These are phyloP conservation scores for Aspergillus neotritici DNA, from an alignment of 2,329 filamentous ascomycete genomes.

Conservation along the genomic window DNA sequence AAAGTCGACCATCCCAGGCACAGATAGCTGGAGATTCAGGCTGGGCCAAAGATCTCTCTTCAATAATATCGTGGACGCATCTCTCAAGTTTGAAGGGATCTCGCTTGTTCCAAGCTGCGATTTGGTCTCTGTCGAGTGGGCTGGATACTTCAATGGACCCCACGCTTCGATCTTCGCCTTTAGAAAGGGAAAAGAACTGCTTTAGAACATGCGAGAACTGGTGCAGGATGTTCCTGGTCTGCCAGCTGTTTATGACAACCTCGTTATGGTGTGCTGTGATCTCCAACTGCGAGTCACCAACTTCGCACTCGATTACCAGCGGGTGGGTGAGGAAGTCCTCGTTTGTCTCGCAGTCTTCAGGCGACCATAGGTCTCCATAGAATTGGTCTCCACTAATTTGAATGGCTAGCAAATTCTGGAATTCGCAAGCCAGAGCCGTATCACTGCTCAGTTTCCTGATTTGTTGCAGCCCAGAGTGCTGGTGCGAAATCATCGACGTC, in stretches of 20 bases:
- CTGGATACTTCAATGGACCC: conserved; percentile 29
- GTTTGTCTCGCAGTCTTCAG: conserved; percentile 48
- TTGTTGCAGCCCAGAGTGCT: conserved; percentile 55
- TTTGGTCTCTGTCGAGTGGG: conserved; percentile 28
- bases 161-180: conserved; percentile 19
- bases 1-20: conserved; percentile 33
- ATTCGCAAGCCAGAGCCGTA: conserved; percentile 40
- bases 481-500: conserved; percentile 55
- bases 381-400: conserved; percentile 25
- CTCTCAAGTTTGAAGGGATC: conserved; percentile 20
- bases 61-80: conserved; percentile 31
- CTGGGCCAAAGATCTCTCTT: conserved; percentile 18
- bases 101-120: conserved; percentile 30
- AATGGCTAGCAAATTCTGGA: conserved; percentile 45
- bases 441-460: conserved; percentile 51
- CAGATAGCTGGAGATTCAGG: conserved; percentile 29
- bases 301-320: conserved; percentile 60
- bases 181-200: conserved; percentile 27
- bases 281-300: conserved; percentile 49
- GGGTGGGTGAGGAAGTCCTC: conserved; percentile 56
- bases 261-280: conserved; percentile 63
- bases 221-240: conserved; percentile 50
- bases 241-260: conserved; percentile 48
- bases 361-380: conserved; percentile 24
- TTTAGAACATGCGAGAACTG: conserved; percentile 43